phyloP scores from a whole-genome alignment of 495 filamentous ascomycete genomes.

The Hypoxylon trugodes region DNA sequence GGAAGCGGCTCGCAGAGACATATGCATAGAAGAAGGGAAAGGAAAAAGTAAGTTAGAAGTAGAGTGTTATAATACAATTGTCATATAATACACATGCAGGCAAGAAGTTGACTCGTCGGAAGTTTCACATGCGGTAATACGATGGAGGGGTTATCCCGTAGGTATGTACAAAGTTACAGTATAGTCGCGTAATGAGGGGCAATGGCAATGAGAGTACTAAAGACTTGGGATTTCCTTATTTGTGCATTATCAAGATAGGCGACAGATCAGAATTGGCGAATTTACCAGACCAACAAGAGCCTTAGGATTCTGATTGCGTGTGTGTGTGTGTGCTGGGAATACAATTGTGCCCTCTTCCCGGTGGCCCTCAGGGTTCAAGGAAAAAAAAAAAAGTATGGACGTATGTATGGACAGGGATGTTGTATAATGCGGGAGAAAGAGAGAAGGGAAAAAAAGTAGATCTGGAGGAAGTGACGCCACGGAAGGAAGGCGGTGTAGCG shows the following conservation, averaged over 20 bases:
- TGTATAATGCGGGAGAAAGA: conserved; percentile 3
- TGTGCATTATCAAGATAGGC: conserved; percentile 25
- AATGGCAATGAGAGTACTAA: conserved; percentile 3
- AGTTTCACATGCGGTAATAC: conserved; percentile 23
- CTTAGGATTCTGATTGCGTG: not conserved
- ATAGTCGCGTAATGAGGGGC: conserved; percentile 36
- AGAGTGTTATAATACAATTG: conserved; percentile 34
- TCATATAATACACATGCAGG: conserved; percentile 27
- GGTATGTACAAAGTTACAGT: conserved; percentile 26
- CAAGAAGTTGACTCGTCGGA: conserved; percentile 9
- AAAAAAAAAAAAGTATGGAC: conserved; percentile 2
- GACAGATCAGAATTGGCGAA: not conserved
- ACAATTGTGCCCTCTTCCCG: conserved; percentile 15
- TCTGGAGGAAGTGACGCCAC: conserved; percentile 24
- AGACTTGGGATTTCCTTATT: conserved; percentile 38
- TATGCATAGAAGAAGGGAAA: conserved; percentile 15
- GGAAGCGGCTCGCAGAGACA: conserved; percentile 38
- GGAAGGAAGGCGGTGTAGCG: conserved; percentile 34
- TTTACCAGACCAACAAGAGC: conserved; percentile 12
- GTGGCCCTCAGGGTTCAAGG: conserved; percentile 21
- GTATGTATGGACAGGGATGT: conserved; percentile 21
- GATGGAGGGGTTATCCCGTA: conserved; percentile 25
- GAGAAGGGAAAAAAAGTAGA: conserved; percentile 17
- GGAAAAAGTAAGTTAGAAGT: not conserved
- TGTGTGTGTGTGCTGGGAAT: not conserved